Evolutionary conservation across 2,329 filamentous ascomycete species (phyloP), one percentile per base, ranked within the genome.

Genomic region (Phaeosphaeriaceae sp.): DNA sequence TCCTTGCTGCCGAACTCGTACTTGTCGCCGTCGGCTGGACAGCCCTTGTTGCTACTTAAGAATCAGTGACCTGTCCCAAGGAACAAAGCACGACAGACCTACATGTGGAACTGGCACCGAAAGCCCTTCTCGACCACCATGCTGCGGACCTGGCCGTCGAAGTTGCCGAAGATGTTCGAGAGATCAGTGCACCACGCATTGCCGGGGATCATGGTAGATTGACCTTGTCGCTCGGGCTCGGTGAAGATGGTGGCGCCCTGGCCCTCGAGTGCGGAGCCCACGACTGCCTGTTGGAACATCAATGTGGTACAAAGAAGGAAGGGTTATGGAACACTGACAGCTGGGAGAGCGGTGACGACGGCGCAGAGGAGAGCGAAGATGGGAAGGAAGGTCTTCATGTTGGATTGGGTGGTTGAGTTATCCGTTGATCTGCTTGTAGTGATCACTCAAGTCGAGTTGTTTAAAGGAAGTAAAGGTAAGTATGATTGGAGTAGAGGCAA

Each of bases 101-200:
- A 70, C 67, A 56, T 53, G 55, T 60, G 67, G 49, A 68, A 72
- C 6, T 60, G 53, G 50, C 69, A 72, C 52, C 59, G 60, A 24
- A 56, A 64, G 2, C 60, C 65, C 21, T 53, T 32, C 43, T 63
- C 55, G 1, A 68, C 61, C 7, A 53, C 47, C 44, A 72, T 46
- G 42, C 65, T 67, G 23, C 63, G 61, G 1, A 61, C 58, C 23
- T 61, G 49, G 42, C 48, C 48, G 32, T 69, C 61, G 60, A 65
- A 70, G 35, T 54, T 50, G 44, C 62, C 66, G 51, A 60, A 70
- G 42, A 71, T 46, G 49, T 60, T 67, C 56, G 56, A 44, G 46
- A 72, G 44, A 32, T 67, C 58, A 49, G 61, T 49, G 55, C 67
- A 70, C 23, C 51, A 63, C 2, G 24, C 15, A 28, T 59, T 60